phyloP scores from a whole-genome alignment of 148 eudicot genomes.

The Silene latifolia region DNA sequence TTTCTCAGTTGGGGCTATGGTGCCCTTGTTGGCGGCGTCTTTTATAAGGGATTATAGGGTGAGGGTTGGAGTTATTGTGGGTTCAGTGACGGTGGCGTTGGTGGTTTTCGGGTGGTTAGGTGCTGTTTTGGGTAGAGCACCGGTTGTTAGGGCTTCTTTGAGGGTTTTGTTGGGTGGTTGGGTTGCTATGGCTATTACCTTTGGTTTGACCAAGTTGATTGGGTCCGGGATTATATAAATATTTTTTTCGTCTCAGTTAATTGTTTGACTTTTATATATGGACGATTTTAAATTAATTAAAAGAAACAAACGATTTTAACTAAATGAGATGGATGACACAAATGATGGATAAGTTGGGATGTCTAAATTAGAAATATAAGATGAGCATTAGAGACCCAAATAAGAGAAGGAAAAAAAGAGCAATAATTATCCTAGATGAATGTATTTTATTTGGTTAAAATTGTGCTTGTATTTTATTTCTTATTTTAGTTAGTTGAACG shows the following conservation, averaged over 20 bases:
- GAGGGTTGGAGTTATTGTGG: conserved; percentile 36
- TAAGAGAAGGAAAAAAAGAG: no score
- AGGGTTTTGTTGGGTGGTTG: conserved; percentile 49
- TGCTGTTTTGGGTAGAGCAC: conserved; percentile 33
- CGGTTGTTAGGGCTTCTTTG: conserved; percentile 23
- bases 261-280: not conserved
- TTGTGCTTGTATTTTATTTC: not conserved
- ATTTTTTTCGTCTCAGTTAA: not conserved
- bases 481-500: not conserved
- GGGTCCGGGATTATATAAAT: conserved; percentile 21
- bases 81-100: conserved; percentile 32
- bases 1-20: conserved; percentile 33
- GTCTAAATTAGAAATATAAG: no score
- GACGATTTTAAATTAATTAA: no score
- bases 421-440: no score
- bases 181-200: conserved; percentile 41
- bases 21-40: conserved; percentile 35
- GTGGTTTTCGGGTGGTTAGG: conserved; percentile 41
- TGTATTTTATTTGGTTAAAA: no score
- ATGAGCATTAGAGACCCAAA: no score
- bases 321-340: no score
- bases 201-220: conserved; percentile 26
- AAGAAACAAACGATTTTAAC: no score
- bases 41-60: conserved; percentile 34
- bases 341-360: no score